phyloP scores from a whole-genome alignment of 768 basidiomycete species.

The Leccinellum luteum region DNA sequence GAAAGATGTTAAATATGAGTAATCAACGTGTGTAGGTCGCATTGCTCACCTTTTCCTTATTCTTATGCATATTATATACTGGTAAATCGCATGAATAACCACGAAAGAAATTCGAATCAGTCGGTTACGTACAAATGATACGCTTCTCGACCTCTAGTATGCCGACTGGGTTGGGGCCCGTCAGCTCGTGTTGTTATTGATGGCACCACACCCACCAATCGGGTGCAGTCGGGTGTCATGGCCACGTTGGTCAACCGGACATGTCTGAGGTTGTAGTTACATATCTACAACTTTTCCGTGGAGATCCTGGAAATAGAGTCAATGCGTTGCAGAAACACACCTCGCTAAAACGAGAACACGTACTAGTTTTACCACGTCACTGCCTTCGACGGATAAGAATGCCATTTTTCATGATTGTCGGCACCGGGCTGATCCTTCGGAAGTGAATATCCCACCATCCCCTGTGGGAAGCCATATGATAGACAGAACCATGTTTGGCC shows the following conservation, averaged over 20 bases:
- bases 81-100: constrained; percentile 1
- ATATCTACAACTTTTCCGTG: constrained; percentile 43
- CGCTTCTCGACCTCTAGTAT: constrained; percentile 52
- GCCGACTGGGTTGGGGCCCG: constrained; percentile 45
- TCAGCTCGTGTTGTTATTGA: constrained; percentile 38
- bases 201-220: constrained; percentile 50
- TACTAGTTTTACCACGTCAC: constrained; percentile 46
- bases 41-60: constrained; percentile 42
- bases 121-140: constrained; percentile 41
- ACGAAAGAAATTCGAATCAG: background rate
- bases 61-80: constrained; percentile 49
- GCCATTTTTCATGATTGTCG: constrained; percentile 29
- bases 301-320: constrained; percentile 39
- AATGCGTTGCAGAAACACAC: constrained; percentile 14
- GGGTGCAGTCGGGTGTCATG: constrained; percentile 43
- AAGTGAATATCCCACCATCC: constrained; percentile 35
- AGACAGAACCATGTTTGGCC: constrained; percentile 44
- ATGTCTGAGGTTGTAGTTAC: constrained; percentile 41
- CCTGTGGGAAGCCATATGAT: constrained; percentile 51
- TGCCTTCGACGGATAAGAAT: constrained; percentile 51
- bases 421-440: constrained; percentile 6
- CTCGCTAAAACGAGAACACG: constrained; percentile 10
- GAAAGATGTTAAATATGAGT: constrained; percentile 10
- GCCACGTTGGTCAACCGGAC: constrained; percentile 49
- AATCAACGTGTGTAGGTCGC: background rate